Conservation (phyloP, 208 protist species). For the Leishmania arabica region DNA sequence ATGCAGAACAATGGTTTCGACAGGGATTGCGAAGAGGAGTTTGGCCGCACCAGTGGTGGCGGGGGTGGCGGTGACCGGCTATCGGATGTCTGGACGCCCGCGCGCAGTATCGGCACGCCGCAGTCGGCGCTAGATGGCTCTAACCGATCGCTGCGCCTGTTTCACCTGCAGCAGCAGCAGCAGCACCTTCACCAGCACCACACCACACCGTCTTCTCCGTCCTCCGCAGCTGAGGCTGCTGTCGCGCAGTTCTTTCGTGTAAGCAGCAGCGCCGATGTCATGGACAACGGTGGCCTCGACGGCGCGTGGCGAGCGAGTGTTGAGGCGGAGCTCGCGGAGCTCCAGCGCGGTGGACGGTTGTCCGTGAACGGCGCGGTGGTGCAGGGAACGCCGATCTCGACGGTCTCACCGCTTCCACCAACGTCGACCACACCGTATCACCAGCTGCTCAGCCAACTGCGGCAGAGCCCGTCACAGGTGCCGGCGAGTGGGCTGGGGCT, state of each 20-base stretch:
- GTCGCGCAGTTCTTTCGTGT: slow-evolving; percentile 13
- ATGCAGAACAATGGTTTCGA: not conserved
- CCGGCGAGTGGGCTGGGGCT: not conserved
- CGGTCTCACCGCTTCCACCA: slow-evolving; percentile 16
- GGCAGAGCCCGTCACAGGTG: slow-evolving; percentile 24
- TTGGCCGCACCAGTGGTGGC: not conserved
- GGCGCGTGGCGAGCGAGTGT: slow-evolving; percentile 22
- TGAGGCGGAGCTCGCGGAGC: slow-evolving; percentile 24
- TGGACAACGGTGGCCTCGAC: slow-evolving; percentile 11
- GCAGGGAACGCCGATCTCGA: slow-evolving; percentile 1
- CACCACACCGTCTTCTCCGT: not conserved
- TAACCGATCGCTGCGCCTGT: not conserved
- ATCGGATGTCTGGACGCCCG: slow-evolving; percentile 16
- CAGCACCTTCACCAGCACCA: slow-evolving; percentile 2
- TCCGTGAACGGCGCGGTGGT: not conserved
- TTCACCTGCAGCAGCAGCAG: slow-evolving; percentile 12
- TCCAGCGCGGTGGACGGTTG: slow-evolving; percentile 13
- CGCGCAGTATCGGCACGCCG: slow-evolving; percentile 3
- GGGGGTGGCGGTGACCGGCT: not conserved
- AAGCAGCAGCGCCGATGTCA: slow-evolving; percentile 1
- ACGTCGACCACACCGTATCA: slow-evolving; percentile 27
- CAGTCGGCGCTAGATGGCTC: slow-evolving; percentile 1
- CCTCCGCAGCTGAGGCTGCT: slow-evolving; percentile 1
- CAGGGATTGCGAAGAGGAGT: not conserved
- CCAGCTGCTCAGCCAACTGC: slow-evolving; percentile 30